Percentiles rank a stretch among this genome's conserved stretches.
Evolutionary conservation across 2,329 filamentous ascomycete species (phyloP).

Genomic region (Talaromyces amestolkiae): DNA sequence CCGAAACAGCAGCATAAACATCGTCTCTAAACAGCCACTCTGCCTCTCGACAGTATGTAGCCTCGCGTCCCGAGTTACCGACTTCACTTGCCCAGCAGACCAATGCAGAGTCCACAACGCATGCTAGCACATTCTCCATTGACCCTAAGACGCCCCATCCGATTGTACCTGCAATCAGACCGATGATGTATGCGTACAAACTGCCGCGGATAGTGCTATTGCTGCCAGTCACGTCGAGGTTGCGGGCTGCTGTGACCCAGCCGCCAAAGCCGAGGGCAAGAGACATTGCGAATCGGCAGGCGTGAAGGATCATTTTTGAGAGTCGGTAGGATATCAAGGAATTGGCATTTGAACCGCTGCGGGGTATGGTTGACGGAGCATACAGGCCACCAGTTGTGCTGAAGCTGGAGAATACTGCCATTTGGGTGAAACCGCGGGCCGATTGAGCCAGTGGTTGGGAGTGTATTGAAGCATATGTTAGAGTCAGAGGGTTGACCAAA

Average conservation of each 20-base stretch:
- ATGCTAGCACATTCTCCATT: constrained; percentile 83
- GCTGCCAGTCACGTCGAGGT: constrained; percentile 61
- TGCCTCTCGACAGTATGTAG: constrained; percentile 86
- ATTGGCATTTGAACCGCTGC: constrained; percentile 39
- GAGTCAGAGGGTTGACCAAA: constrained; percentile 83
- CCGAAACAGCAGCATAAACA: constrained; percentile 12
- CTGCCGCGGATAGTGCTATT: constrained; percentile 63
- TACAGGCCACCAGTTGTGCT: constrained; percentile 64
- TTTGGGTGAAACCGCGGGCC: constrained; percentile 74
- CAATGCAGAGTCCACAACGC: constrained; percentile 81
- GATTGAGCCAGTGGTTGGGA: constrained; percentile 76
- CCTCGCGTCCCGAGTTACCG: constrained; percentile 59
- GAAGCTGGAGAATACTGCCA: constrained; percentile 73
- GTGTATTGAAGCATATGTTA: constrained; percentile 93
- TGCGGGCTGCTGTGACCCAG: constrained; percentile 91
- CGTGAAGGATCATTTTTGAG: constrained; percentile 86
- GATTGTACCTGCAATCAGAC: constrained; percentile 86
- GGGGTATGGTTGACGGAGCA: constrained; percentile 41
- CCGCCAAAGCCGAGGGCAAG: constrained; percentile 86
- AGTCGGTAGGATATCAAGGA: constrained; percentile 82
- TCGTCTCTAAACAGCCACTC: constrained; percentile 77
- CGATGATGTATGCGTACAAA: constrained; percentile 91
- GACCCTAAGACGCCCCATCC: constrained; percentile 90
- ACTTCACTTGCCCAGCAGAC: constrained; percentile 94
- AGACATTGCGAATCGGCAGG: constrained; percentile 87